These are phyloP conservation scores for Erodium moschatum DNA, from an alignment of 441 rosid genomes.

Conservation along the genomic window DNA sequence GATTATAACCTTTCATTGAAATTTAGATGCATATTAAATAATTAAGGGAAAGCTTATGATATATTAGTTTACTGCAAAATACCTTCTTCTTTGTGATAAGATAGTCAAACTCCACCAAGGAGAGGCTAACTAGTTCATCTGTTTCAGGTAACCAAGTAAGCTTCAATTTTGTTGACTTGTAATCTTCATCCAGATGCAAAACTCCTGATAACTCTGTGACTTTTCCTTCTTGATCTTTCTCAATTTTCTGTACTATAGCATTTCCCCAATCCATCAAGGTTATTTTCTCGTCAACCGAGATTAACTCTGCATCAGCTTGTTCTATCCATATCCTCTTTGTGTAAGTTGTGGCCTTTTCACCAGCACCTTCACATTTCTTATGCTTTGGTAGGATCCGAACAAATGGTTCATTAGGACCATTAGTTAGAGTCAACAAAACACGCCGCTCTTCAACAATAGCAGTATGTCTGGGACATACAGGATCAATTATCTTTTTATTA, in stretches of 20 bases:
- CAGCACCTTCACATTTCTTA: slow-evolving; percentile 85
- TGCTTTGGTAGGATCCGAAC: slow-evolving; percentile 72
- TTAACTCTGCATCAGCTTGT: slow-evolving; percentile 56
- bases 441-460: slow-evolving; percentile 64
- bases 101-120: slow-evolving; percentile 62
- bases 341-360: slow-evolving; percentile 82
- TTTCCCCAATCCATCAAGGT: slow-evolving; percentile 98
- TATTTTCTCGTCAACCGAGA: slow-evolving; percentile 62
- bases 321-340: slow-evolving; percentile 72
- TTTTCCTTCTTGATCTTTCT: slow-evolving; percentile 51
- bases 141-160: slow-evolving; percentile 83
- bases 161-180: slow-evolving; percentile 82
- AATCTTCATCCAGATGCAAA: slow-evolving; percentile 82
- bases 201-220: slow-evolving; percentile 51
- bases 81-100: slow-evolving; percentile 83
- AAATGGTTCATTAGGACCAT: slow-evolving; percentile 71
- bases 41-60: not conserved
- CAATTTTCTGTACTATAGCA: slow-evolving; percentile 68
- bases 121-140: slow-evolving; percentile 49
- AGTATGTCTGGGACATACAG: slow-evolving; percentile 90
- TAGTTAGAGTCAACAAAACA: slow-evolving; percentile 44
- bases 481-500: slow-evolving; percentile 83
- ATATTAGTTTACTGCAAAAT: slow-evolving; percentile 2
- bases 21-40: too few species aligned
- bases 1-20: too few species aligned